Percentiles rank a stretch among this genome's conserved stretches.
Conservation (phyloP, 2,329 filamentous ascomycete species). For the Trichoderma harzianum region DNA sequence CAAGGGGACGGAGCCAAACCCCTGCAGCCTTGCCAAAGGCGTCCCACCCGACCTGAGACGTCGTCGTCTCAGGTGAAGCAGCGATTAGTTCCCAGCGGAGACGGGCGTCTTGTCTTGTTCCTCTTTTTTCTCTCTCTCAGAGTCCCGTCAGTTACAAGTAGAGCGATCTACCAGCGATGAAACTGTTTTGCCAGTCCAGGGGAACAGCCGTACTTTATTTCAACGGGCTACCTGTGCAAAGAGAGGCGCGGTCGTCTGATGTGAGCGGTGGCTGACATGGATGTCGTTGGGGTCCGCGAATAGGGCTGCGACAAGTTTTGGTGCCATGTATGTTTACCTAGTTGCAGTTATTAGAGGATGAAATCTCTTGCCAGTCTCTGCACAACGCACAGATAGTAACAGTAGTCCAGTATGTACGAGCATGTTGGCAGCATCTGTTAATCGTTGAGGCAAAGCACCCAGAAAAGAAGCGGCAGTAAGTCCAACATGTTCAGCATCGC, state of each 20-base stretch:
- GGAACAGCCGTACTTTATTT: not conserved
- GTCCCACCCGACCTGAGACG: constrained; percentile 23
- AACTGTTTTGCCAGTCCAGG: not conserved
- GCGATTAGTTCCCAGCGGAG: constrained; percentile 14
- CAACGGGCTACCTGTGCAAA: not conserved
- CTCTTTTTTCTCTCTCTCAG: not conserved
- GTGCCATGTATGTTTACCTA: not conserved
- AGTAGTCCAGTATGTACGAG: not conserved
- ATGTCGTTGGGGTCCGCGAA: constrained; percentile 11
- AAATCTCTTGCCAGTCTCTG: not conserved
- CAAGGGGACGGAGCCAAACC: constrained; percentile 5
- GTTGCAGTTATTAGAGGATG: not conserved
- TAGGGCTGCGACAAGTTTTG: constrained; percentile 15
- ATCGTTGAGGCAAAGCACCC: not conserved
- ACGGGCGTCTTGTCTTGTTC: constrained; percentile 1
- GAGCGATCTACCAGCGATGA: not conserved
- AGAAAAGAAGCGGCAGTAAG: not conserved
- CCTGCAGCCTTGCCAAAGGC: constrained; percentile 17
- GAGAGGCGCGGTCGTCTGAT: not conserved
- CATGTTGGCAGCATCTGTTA: not conserved
- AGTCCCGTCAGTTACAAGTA: not conserved
- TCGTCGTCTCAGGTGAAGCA: constrained; percentile 24
- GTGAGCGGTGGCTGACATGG: constrained; percentile 10
- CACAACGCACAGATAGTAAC: not conserved
- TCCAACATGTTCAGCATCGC: not conserved